These are phyloP conservation scores for Boeremia lycopersici DNA, from an alignment of 2,329 filamentous ascomycete species.

Conservation along the genomic window DNA sequence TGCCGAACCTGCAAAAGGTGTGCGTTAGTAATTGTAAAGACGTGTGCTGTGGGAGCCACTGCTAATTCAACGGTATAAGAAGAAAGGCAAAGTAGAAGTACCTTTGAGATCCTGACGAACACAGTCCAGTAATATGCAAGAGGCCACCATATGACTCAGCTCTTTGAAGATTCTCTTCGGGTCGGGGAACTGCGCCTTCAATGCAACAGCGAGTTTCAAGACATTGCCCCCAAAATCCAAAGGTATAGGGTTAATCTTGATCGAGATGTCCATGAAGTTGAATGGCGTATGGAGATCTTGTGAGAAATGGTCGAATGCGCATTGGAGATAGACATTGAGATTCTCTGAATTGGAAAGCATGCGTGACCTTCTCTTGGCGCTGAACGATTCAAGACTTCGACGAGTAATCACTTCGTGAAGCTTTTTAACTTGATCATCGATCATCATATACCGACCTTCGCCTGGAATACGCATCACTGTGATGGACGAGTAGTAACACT, in stretches of 20 bases:
- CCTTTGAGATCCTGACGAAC: no score
- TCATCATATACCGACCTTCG: constrained; percentile 53
- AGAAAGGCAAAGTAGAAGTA: no score
- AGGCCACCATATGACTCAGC: no score
- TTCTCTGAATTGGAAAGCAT: constrained; percentile 56
- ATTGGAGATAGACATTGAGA: constrained; percentile 56
- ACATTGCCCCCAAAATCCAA: neutral
- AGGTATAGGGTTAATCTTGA: neutral
- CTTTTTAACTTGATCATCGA: constrained; percentile 56
- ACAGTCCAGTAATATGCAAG: no score
- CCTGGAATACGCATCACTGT: constrained; percentile 56
- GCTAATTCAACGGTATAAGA: no score
- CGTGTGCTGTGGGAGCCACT: no score
- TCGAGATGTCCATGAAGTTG: constrained; percentile 46
- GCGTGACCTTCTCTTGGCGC: constrained; percentile 40
- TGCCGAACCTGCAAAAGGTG: no score
- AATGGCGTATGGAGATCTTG: constrained; percentile 51
- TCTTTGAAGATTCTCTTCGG: no score
- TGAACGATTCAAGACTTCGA: neutral
- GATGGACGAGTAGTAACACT: constrained; percentile 58
- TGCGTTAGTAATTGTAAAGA: no score
- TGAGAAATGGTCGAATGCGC: constrained; percentile 58
- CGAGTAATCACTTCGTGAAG: constrained; percentile 45
- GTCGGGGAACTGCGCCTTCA: no score
- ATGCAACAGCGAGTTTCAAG: neutral